A percentile compares a stretch with the other conserved stretches of the same genome.
Evolutionary conservation across 257 asterid genomes (phyloP).

Genomic region (Gynochthodes officinalis): DNA sequence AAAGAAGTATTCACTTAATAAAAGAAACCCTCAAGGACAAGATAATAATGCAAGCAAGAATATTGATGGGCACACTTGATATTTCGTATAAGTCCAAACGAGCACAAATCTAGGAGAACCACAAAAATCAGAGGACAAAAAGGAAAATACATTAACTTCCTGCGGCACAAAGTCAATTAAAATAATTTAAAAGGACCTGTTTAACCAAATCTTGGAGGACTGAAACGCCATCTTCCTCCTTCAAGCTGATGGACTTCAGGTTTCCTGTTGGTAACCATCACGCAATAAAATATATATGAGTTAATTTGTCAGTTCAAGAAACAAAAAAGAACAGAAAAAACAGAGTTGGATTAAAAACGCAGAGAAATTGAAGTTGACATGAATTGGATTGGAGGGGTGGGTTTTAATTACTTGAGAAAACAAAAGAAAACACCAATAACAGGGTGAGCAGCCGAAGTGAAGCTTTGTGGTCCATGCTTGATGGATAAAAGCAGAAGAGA

Average conservation of each 20-base stretch:
- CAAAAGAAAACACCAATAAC: constrained; percentile 2
- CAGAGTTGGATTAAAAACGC: background rate
- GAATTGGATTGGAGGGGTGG: background rate
- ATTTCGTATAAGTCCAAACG: background rate
- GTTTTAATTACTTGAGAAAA: constrained; percentile 13
- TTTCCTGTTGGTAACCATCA: constrained; percentile 9
- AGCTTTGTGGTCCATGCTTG: constrained; percentile 11
- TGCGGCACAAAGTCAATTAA: background rate
- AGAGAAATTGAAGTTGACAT: background rate
- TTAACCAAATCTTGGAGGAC: background rate
- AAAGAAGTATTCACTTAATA: background rate
- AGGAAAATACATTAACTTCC: background rate
- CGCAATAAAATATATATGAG: background rate
- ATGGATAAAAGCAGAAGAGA: constrained; percentile 3
- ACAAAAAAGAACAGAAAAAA: background rate
- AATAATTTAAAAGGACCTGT: constrained; percentile 1
- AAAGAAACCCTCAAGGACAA: too few species aligned
- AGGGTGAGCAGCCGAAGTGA: constrained; percentile 3
- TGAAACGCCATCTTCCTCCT: constrained; percentile 7
- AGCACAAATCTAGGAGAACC: too few species aligned
- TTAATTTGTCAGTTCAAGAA: background rate
- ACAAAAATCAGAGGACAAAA: constrained; percentile 4
- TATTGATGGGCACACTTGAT: background rate
- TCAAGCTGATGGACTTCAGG: constrained; percentile 1
- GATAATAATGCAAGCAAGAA: background rate